A percentile compares a stretch with the other conserved stretches of the same genome.
These are phyloP conservation scores for Nectriaceae sp. DNA, from an alignment of 2,329 filamentous ascomycete genomes.

Conservation along the genomic window DNA sequence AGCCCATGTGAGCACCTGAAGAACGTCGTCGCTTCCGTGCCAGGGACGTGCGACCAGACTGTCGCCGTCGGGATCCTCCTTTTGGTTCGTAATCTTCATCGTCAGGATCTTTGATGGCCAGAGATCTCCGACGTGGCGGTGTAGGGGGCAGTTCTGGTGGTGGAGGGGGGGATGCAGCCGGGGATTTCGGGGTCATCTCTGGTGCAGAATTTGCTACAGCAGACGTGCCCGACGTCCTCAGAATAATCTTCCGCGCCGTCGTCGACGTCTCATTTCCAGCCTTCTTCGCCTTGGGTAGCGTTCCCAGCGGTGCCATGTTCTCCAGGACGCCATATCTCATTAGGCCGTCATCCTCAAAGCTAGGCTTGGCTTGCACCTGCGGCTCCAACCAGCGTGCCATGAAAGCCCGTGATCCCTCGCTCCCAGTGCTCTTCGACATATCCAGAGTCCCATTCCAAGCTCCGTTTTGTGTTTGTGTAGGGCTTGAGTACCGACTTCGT, in stretches of 20 bases:
- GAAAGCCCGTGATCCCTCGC: conserved; percentile 45
- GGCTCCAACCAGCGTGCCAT: conserved; percentile 63
- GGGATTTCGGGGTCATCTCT: conserved; percentile 12
- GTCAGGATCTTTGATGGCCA: conserved; percentile 33
- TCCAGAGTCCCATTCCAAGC: conserved; percentile 37
- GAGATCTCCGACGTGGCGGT: conserved; percentile 29
- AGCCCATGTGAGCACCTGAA: conserved; percentile 22
- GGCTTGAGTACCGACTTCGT: conserved; percentile 60
- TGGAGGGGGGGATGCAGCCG: conserved; percentile 23
- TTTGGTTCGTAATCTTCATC: conserved; percentile 50
- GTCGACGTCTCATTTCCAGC: conserved; percentile 29
- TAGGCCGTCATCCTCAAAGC: conserved; percentile 77
- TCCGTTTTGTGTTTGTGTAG: conserved; percentile 39
- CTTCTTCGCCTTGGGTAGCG: conserved; percentile 62
- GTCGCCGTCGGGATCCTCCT: conserved; percentile 34
- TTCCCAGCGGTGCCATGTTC: conserved; percentile 81
- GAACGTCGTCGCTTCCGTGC: conserved; percentile 31
- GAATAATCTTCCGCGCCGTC: conserved; percentile 46
- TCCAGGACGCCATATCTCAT: conserved; percentile 75
- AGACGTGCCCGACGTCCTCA: conserved; percentile 41
- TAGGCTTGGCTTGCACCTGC: conserved; percentile 61
- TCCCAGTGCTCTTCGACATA: conserved; percentile 36
- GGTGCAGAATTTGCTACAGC: conserved; percentile 23
- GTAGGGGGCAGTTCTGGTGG: conserved; percentile 19
- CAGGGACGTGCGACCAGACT: conserved; percentile 34